A percentile compares a stretch with the other conserved stretches of the same genome.
phyloP scores from a whole-genome alignment of 176 grass and related monocot genomes.

The Hordeum marinum region DNA sequence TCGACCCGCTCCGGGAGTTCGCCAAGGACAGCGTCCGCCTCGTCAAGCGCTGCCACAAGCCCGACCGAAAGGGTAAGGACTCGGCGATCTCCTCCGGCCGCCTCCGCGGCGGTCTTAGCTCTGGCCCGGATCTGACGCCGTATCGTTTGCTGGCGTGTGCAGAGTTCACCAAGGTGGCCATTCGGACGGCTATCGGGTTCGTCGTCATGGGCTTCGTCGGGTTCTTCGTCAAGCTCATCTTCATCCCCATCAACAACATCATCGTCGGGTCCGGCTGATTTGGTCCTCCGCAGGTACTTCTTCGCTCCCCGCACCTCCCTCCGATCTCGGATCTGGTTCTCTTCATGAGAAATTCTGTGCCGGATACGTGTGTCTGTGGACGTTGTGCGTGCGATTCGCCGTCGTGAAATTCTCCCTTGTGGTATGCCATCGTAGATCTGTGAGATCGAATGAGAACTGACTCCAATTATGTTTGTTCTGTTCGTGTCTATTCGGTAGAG shows the following conservation, averaged over 20 bases:
- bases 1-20: slow-evolving; percentile 89
- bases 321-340: not conserved
- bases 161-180: slow-evolving; percentile 89
- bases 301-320: not conserved
- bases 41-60: slow-evolving; percentile 99
- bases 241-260: slow-evolving; percentile 98
- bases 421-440: not conserved
- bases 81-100: not conserved
- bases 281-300: slow-evolving; percentile 12
- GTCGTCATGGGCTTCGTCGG: slow-evolving; percentile 95
- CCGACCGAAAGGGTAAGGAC: slow-evolving; percentile 74
- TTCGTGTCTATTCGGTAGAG: not conserved
- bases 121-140: slow-evolving; percentile 9
- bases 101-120: not conserved
- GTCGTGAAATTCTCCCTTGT: too few species aligned
- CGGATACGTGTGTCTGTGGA: not conserved
- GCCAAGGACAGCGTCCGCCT: slow-evolving; percentile 98
- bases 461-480: not conserved
- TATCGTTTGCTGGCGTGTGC: not conserved
- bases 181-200: slow-evolving; percentile 78
- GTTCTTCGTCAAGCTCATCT: slow-evolving; percentile 95
- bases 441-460: not conserved
- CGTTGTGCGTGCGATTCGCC: not conserved
- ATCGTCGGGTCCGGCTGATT: slow-evolving; percentile 81
- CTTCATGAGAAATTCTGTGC: not conserved